Evolutionary conservation across 2,329 filamentous ascomycete species (phyloP).

Genomic region (Byssoonygena ceratinophila): DNA sequence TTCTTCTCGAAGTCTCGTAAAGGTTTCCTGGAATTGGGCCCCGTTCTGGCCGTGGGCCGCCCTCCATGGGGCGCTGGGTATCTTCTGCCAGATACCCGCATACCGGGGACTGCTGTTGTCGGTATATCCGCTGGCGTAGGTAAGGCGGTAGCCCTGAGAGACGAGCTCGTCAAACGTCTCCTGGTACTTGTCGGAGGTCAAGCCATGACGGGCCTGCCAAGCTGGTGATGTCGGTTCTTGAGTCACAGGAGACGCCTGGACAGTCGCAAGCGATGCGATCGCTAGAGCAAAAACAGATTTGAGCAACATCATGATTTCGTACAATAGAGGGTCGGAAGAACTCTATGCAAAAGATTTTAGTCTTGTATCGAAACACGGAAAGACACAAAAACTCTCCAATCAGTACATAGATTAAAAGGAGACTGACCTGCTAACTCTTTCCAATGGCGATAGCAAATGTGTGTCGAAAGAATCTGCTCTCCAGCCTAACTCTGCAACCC

Average conservation of each 20-base stretch:
- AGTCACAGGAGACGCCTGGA: conserved; percentile 2
- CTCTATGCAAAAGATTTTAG: background rate
- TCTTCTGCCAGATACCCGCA: conserved; percentile 11
- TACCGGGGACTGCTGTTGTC: conserved; percentile 7
- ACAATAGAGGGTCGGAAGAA: background rate
- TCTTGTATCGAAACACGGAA: background rate
- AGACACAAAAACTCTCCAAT: background rate
- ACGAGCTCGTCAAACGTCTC: background rate
- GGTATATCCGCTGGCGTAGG: conserved; percentile 8
- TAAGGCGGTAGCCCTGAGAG: conserved; percentile 9
- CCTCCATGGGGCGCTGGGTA: conserved; percentile 2
- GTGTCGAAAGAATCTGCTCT: background rate
- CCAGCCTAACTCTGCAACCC: background rate
- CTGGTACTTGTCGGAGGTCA: conserved; percentile 2
- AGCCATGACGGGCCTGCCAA: conserved; percentile 11
- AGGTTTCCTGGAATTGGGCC: conserved; percentile 8
- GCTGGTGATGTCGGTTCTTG: background rate
- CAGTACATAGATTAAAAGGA: too few relatives aligned
- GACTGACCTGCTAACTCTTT: background rate
- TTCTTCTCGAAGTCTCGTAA: conserved; percentile 5
- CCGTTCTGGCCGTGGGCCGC: conserved; percentile 4
- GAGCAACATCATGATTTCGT: conserved; percentile 7
- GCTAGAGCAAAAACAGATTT: conserved; percentile 11
- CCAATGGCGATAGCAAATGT: background rate
- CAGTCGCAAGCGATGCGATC: conserved; percentile 3